Evolutionary conservation across 805 yeast species (phyloP), one percentile per base, ranked within the genome.

Genomic region (Barnettozyma siamensis): DNA sequence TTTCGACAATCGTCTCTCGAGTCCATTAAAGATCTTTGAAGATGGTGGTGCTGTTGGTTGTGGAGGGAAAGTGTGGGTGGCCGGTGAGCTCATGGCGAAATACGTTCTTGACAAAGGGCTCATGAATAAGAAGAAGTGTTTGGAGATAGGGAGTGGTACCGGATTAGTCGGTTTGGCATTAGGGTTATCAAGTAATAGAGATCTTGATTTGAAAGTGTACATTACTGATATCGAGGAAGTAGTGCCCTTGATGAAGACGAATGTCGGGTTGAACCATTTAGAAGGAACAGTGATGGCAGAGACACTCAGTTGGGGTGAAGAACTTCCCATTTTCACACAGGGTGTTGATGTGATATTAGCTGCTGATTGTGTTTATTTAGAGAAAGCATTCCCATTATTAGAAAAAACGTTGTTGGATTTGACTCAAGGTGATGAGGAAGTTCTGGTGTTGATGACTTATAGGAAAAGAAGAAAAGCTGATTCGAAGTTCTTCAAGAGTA

Each of bases 51-150:
- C 68, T 1, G 54, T 68, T 5, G 83, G 83, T 2, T 77, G 82
- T 55, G 83, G 83, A n/a, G 83, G 83, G 3, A 71, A 74, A 43
- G 63, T 76, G 5, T 76, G 83, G 83, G 66, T 77, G 2, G 80
- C 82, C 9, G 83, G 82, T 15, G 77, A 75, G 41, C 59, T 75
- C 35, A 58, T 76, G 16, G 66, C 78, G 12, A 60, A 70, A 31
- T 76, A 74, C 44, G 45, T 74, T 8, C 38, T 66, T 2, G 64
- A 61, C 33, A 45, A 44, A 16, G 48, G 48, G 5, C 29, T 48
- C 1, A 20, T 38, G 5, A 47, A 46, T 10, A 46, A 53, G 32
- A 53, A 48, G 28, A 63, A 62, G 28, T 62, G 75, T 5, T 51
- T 76, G 11, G 83, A 76, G 47, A 57, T 76, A 15, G 83, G 83